Base-by-base conservation (phyloP, 495 filamentous ascomycete genomes). In the Trichoderma reesei region DNA sequence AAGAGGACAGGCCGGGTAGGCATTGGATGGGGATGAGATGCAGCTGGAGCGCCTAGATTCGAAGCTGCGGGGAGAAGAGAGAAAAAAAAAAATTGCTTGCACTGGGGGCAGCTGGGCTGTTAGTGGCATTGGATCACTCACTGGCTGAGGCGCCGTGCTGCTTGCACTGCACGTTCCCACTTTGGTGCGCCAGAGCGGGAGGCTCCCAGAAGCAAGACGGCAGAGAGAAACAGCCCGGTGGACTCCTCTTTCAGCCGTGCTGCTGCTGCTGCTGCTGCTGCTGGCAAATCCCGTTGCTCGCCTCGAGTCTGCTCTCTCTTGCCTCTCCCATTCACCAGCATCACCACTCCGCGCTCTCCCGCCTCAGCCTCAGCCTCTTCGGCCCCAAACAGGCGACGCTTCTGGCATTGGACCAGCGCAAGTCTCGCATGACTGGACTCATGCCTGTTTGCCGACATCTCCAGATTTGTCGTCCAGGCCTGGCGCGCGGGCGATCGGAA, bases 401-500 rank as follows among this genome's bases (percentile, higher is more conserved):
- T 41, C 61, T 41, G 39, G 37, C 61, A 44, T 44, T 48, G 44
- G 26, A 48, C 44, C 44, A 48, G 44, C 41, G 13, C 41, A 44
- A 26, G 41, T 44, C 41, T 44, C 60, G 18, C 60, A 62, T 62
- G 61, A 41, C 39, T 10, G 38, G 39, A 34, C 39, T 42, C 39
- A 62, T 62, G 61, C 42, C 61, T 44, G 13, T 62, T 44, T 41
- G 42, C 39, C 42, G 26, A 41, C 10, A 33, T 20, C 61, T 62
- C 26, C 33, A 62, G 61, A 42, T 33, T 62, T 41, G 39, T 44
- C 61, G 39, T 62, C 61, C 39, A 62, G 61, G 61, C 46, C 61
- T 44, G 61, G 51, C 51, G 51, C 51, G 51, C 26, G 51, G 51
- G 51, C 51, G 51, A 56, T 56, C 26, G 51, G 51, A 56, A 56